These are phyloP conservation scores for Gossypium turneri DNA, from an alignment of 345 rosid genomes.

Conservation along the genomic window DNA sequence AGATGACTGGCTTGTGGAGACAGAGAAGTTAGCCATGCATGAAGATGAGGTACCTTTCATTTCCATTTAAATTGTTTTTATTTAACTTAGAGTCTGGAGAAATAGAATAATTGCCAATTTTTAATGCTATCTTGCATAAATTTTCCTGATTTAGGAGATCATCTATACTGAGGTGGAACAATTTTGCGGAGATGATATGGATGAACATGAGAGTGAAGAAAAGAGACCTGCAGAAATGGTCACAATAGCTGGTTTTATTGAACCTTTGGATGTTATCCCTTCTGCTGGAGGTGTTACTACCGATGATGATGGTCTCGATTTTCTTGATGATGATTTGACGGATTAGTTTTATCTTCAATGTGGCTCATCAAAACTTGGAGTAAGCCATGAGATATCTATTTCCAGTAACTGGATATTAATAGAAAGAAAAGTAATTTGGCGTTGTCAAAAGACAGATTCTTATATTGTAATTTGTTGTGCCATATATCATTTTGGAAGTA, in stretches of 20 bases:
- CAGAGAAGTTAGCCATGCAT: conserved; percentile 35
- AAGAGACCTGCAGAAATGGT: conserved; percentile 37
- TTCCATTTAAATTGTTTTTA: not conserved
- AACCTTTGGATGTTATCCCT: conserved; percentile 39
- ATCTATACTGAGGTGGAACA: conserved; percentile 44
- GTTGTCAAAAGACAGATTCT: conserved; percentile 16
- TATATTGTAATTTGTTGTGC: conserved; percentile 22
- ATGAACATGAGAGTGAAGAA: conserved; percentile 44
- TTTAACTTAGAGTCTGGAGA: not conserved
- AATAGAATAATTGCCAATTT: not conserved
- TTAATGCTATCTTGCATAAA: conserved; percentile 16
- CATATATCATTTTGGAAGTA: conserved; percentile 1
- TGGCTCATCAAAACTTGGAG: conserved; percentile 19
- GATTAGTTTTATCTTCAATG: conserved; percentile 28
- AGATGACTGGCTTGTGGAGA: conserved; percentile 60
- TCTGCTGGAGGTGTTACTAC: conserved; percentile 38
- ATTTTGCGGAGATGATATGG: conserved; percentile 37
- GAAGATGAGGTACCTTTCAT: conserved; percentile 60
- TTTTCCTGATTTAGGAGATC: conserved; percentile 40
- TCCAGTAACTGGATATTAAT: conserved; percentile 10
- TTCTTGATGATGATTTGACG: conserved; percentile 50
- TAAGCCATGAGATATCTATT: conserved; percentile 29
- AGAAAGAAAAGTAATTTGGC: conserved; percentile 11
- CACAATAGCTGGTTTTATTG: conserved; percentile 32
- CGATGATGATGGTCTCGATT: conserved; percentile 56